A percentile compares a stretch with the other conserved stretches of the same genome.
phyloP scores from a whole-genome alignment of 768 basidiomycete genomes.

The Naganishia vishniacii region DNA sequence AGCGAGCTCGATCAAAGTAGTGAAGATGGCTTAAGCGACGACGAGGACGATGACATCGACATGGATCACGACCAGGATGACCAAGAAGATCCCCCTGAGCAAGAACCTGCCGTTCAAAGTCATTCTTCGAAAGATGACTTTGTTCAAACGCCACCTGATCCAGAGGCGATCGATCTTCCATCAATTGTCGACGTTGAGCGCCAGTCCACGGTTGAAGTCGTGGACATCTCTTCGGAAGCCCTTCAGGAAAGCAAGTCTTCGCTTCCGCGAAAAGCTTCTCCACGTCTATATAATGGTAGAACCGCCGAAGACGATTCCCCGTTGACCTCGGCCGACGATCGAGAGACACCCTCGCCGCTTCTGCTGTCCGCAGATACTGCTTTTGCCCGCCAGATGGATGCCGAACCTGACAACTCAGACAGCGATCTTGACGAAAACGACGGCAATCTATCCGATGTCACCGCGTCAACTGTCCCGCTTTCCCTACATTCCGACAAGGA shows the following conservation, averaged over 20 bases:
- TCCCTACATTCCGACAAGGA: slow-evolving; percentile 19
- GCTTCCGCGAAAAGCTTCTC: not conserved
- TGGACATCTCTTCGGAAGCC: not conserved
- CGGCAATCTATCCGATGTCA: slow-evolving; percentile 19
- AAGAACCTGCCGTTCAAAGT: not conserved
- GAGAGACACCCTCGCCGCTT: slow-evolving; percentile 16
- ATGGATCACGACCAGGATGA: slow-evolving; percentile 17
- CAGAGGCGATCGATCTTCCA: not conserved
- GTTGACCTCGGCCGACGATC: not conserved
- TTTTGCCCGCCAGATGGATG: not conserved
- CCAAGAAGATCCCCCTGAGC: not conserved
- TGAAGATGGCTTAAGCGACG: not conserved
- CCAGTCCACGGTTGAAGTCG: not conserved
- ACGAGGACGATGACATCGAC: slow-evolving; percentile 1
- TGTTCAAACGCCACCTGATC: not conserved
- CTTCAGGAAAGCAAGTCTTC: no score
- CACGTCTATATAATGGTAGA: not conserved
- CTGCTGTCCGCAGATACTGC: slow-evolving; percentile 1
- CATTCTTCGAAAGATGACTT: not conserved
- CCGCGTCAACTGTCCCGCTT: slow-evolving; percentile 17
- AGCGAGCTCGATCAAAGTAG: not conserved
- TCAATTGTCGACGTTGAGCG: not conserved
- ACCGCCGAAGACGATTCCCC: slow-evolving; percentile 13
- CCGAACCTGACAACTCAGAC: not conserved
- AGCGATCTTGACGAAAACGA: slow-evolving; percentile 1